A percentile compares a stretch with the other conserved stretches of the same genome.
These are phyloP conservation scores for Amphirosellinia nigrospora DNA, from an alignment of 495 filamentous ascomycete species.

Conservation along the genomic window DNA sequence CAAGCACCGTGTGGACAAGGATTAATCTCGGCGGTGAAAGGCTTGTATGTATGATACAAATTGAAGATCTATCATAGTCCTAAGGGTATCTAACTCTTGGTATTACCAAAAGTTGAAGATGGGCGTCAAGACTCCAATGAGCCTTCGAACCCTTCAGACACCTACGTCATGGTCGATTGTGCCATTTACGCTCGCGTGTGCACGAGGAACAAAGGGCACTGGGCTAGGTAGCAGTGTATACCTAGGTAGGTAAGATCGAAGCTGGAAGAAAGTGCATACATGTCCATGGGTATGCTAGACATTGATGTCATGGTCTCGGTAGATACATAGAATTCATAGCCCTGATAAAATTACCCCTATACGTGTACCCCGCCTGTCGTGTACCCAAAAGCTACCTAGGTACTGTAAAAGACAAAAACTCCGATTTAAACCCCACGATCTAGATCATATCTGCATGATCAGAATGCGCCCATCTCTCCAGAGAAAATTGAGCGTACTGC, in stretches of 20 bases:
- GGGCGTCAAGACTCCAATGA: neutral
- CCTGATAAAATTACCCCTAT: neutral
- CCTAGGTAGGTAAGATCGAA: neutral
- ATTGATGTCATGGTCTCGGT: constrained; percentile 19
- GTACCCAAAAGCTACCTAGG: too few species aligned
- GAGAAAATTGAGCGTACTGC: neutral
- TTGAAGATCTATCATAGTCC: neutral
- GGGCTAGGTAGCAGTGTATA: too few species aligned
- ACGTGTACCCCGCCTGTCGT: constrained; percentile 10
- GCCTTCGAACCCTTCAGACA: neutral
- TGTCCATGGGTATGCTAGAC: too few species aligned
- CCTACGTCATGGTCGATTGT: constrained; percentile 1
- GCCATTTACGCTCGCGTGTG: neutral
- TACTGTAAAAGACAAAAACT: constrained; percentile 7
- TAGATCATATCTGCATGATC: neutral
- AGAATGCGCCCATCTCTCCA: neutral
- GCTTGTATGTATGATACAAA: neutral
- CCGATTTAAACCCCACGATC: constrained; percentile 5
- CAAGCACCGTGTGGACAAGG: neutral
- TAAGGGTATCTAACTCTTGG: neutral
- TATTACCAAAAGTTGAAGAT: neutral
- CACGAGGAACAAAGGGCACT: constrained; percentile 11
- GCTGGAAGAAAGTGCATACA: constrained; percentile 9
- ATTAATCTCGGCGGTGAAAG: neutral
- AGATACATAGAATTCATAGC: neutral